Conservation (phyloP, 2,329 filamentous ascomycete species). For the Arthrobotrys sphaeroides region DNA sequence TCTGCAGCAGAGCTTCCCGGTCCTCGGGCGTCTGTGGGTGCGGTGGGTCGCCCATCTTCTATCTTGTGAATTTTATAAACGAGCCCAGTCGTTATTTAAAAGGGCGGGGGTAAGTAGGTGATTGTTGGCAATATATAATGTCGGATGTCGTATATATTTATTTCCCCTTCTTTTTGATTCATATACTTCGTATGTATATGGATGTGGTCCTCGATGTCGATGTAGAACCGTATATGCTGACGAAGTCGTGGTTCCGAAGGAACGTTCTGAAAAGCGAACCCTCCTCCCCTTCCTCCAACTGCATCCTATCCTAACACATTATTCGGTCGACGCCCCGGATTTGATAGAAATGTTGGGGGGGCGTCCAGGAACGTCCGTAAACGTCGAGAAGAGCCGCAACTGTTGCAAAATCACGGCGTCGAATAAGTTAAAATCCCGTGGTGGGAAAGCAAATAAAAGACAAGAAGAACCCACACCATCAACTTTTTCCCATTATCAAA, state of each 20-base stretch:
- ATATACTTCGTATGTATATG: neutral
- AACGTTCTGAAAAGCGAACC: neutral
- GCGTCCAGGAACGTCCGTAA: neutral
- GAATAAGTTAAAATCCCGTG: no score
- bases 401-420: neutral
- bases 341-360: neutral
- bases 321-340: neutral
- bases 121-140: no score
- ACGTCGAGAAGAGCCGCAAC: neutral
- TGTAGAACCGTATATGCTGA: no score
- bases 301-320: constrained; percentile 17
- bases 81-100: neutral
- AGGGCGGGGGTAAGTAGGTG: neutral
- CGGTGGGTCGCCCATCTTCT: constrained; percentile 33
- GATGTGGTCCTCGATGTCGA: neutral
- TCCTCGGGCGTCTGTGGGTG: constrained; percentile 42
- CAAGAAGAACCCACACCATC: neutral
- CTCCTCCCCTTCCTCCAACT: constrained; percentile 32
- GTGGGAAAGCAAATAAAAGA: no score
- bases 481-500: neutral
- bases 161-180: neutral
- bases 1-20: constrained; percentile 15
- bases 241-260: neutral
- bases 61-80: no score
- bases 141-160: neutral